Evolutionary conservation across 78 protist species (phyloP).

Genomic region (Dictyostelium purpureum): DNA sequence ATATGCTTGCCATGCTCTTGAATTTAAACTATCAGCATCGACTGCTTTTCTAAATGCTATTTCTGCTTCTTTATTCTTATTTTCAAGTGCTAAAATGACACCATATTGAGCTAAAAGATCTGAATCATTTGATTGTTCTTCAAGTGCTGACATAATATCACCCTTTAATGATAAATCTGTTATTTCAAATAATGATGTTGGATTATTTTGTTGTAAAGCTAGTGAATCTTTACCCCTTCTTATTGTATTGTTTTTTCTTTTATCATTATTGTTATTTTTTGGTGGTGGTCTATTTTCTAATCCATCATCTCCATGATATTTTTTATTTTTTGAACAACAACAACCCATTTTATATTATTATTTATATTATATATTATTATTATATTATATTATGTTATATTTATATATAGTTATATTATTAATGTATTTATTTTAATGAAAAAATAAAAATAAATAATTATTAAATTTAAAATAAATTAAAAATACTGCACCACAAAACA

Average conservation of each 20-base stretch:
- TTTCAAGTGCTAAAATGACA: slow-evolving; percentile 18
- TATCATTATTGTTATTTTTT: not conserved
- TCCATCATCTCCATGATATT: not conserved
- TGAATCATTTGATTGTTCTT: slow-evolving; percentile 26
- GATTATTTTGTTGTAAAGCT: not conserved
- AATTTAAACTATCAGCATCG: not conserved
- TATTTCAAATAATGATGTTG: not conserved
- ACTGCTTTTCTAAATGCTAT: slow-evolving; percentile 11
- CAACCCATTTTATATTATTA: slow-evolving; percentile 56
- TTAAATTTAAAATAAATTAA: no score
- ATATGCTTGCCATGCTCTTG: slow-evolving; percentile 17
- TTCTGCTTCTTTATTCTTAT: slow-evolving; percentile 26
- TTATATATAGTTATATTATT: no score
- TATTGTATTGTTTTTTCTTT: not conserved
- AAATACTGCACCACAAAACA: no score
- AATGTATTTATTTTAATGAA: no score
- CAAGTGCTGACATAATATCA: not conserved
- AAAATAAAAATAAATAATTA: no score
- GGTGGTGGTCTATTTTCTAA: not conserved
- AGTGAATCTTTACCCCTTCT: not conserved
- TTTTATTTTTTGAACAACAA: slow-evolving; percentile 52
- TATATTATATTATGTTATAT: no score
- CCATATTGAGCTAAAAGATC: not conserved
- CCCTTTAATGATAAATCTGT: not conserved
- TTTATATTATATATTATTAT: not conserved